Base-by-base conservation (phyloP, 805 yeast species). In the Kuraishia piskuri region DNA sequence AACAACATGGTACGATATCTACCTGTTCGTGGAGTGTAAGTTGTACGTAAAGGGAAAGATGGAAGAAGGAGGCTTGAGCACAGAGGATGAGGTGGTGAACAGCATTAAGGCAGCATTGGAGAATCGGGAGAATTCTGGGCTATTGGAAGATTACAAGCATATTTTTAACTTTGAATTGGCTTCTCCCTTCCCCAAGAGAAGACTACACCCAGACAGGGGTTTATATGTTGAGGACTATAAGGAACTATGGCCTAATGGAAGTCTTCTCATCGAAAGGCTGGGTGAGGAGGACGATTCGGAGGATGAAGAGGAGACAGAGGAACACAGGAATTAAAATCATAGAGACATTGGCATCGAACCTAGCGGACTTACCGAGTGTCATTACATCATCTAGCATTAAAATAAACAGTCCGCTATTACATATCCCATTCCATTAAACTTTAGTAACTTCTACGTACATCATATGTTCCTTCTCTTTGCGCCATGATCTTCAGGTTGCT, bases 1-100 rank as follows among this genome's bases (percentile, higher is more conserved):
- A 1, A 68, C 74, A n/a, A 60, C 77, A 0, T 56, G 78, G 22
- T 64, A 62, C 46, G 83, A 82, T 48, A 60, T 84, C 2, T 82
- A 82, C 60, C 60, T 77, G 50, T 79, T 69, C 58, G 75, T 82
- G 45, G 82, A 78, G 53, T 59, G 77, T 10, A 68, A 71, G 51
- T 51, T 76, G 21, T 63, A 63, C 55, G 49, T 63, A 24, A 50
- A 55, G 24, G 45, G 19, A 5, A 20, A 14, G 19, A 45, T 20
- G 23, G 51, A 47, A 40, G 31, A 19, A 10, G 49, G 49, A 25
- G 40, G 40, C 17, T n/a, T 23, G 24, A 26, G 14, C 9, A 22
- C 22, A 20, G 48, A 51, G 46, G 44, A 48, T 8, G 60, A 59
- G 37, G 17, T 63, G 20, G 50, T 56, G 2, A 56, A 49, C 4